Percentiles rank a stretch among this genome's conserved stretches.
Conservation (phyloP, 495 filamentous ascomycete species). For the Mytilinidion resinicola region DNA sequence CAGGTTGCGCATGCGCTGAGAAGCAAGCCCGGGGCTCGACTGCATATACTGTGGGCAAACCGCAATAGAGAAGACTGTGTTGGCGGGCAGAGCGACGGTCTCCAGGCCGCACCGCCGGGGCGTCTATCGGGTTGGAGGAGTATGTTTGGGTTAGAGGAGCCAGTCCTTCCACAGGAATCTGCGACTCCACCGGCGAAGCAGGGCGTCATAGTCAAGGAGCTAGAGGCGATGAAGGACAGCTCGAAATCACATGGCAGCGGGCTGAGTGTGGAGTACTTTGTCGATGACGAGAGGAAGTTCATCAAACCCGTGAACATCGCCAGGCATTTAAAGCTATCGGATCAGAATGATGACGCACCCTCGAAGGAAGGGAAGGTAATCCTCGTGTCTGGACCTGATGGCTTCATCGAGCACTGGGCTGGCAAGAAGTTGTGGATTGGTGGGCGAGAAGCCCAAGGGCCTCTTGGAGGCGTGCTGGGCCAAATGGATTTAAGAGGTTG, state of each 20-base stretch:
- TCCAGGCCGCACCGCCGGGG: conserved; percentile 5
- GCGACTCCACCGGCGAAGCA: not conserved
- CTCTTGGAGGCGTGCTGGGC: conserved; percentile 49
- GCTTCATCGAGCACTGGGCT: conserved; percentile 74
- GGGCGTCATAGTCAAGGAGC: conserved; percentile 50
- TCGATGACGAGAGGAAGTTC: conserved; percentile 68
- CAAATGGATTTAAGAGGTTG: conserved; percentile 50
- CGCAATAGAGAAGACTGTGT: conserved; percentile 52
- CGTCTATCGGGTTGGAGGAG: conserved; percentile 14
- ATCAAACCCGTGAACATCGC: conserved; percentile 50
- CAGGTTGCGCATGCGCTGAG: conserved; percentile 64
- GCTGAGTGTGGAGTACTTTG: conserved; percentile 62
- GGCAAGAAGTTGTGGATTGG: conserved; percentile 68
- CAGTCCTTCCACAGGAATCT: conserved; percentile 26
- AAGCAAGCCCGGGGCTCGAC: conserved; percentile 32
- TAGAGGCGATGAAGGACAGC: conserved; percentile 52
- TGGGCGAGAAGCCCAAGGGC: conserved; percentile 64
- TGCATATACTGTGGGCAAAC: conserved; percentile 67
- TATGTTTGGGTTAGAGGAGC: conserved; percentile 6
- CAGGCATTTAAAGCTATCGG: conserved; percentile 21
- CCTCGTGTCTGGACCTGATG: conserved; percentile 80
- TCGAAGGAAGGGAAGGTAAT: conserved; percentile 49
- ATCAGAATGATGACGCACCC: not conserved
- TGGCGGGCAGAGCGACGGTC: conserved; percentile 40
- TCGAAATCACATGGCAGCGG: conserved; percentile 41